A percentile compares a stretch with the other conserved stretches of the same genome.
Conservation (phyloP, 805 yeast genomes). For the Metahyphopichia silvanorum region DNA sequence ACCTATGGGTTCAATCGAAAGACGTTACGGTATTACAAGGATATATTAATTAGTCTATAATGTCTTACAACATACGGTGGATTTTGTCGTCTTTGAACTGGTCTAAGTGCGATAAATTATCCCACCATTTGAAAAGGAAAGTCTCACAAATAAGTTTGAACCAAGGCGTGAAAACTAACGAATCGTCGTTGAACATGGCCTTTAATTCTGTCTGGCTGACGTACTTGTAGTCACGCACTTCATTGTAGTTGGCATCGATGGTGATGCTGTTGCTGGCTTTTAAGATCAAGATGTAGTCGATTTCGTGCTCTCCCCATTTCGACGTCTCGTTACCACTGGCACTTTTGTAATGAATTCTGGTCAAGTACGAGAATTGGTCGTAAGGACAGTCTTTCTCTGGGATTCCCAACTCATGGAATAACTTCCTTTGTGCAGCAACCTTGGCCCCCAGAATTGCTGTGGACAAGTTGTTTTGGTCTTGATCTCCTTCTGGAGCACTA, state of each 20-base stretch:
- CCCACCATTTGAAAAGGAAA: slow-evolving; percentile 95
- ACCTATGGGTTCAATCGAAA: too few species aligned
- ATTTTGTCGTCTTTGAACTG: slow-evolving; percentile 44
- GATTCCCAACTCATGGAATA: slow-evolving; percentile 92
- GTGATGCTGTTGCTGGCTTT: slow-evolving; percentile 48
- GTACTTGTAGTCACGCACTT: slow-evolving; percentile 77
- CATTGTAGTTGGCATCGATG: slow-evolving; percentile 65
- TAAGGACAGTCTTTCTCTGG: slow-evolving; percentile 54
- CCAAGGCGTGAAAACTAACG: slow-evolving; percentile 93
- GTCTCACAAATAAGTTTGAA: slow-evolving; percentile 92
- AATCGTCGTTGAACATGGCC: slow-evolving; percentile 67
- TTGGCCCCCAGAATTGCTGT: slow-evolving; percentile 75
- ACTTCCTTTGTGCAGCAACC: slow-evolving; percentile 86
- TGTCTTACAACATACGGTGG: slow-evolving; percentile 29
- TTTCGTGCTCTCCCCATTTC: slow-evolving; percentile 97
- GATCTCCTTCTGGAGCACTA: slow-evolving; percentile 7
- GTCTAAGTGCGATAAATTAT: slow-evolving; percentile 56
- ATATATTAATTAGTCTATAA: too few species aligned
- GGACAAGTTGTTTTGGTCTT: slow-evolving; percentile 36
- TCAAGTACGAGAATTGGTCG: slow-evolving; percentile 73
- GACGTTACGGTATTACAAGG: too few species aligned
- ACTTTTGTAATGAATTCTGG: slow-evolving; percentile 93
- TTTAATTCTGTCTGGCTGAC: slow-evolving; percentile 67
- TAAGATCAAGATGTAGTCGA: slow-evolving; percentile 87
- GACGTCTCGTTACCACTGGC: slow-evolving; percentile 61